These are phyloP conservation scores for Lodderomyces elongisporus DNA, from an alignment of 1,139 yeast species.

Conservation along the genomic window DNA sequence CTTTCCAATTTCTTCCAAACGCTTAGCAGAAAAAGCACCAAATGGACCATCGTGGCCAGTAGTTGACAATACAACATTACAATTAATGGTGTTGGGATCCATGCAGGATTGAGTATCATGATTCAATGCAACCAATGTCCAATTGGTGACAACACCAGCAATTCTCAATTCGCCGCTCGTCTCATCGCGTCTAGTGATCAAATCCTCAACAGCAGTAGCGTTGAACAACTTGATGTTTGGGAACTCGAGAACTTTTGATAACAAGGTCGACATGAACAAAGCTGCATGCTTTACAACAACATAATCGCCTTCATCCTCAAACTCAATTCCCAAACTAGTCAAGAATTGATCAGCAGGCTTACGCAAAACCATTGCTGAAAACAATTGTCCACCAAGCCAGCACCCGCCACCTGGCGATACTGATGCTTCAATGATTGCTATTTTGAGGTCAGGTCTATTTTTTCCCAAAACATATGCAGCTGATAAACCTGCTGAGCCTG, in stretches of 20 bases:
- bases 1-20: conserved; percentile 32
- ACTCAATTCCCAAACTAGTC: conserved; percentile 58
- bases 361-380: conserved; percentile 74
- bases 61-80: conserved; percentile 65
- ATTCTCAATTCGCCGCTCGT: conserved; percentile 53
- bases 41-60: conserved; percentile 84
- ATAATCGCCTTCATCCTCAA: conserved; percentile 77
- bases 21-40: conserved; percentile 71
- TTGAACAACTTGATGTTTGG: conserved; percentile 76
- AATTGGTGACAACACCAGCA: conserved; percentile 79
- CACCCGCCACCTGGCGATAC: conserved; percentile 82
- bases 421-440: conserved; percentile 69
- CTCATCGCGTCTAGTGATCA: conserved; percentile 64
- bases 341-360: conserved; percentile 71
- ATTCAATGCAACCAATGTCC: conserved; percentile 74
- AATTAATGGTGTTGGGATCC: conserved; percentile 81
- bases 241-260: conserved; percentile 63
- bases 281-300: conserved; percentile 83
- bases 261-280: conserved; percentile 65
- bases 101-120: conserved; percentile 77
- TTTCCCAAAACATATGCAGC: conserved; percentile 72
- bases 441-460: conserved; percentile 70
- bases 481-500: conserved; percentile 74
- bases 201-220: conserved; percentile 78
- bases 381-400: conserved; percentile 77